Percentiles rank a stretch among this genome's conserved stretches.
Evolutionary conservation across 129 eudicot genomes (phyloP).

Genomic region (Pulicaria dysenterica): DNA sequence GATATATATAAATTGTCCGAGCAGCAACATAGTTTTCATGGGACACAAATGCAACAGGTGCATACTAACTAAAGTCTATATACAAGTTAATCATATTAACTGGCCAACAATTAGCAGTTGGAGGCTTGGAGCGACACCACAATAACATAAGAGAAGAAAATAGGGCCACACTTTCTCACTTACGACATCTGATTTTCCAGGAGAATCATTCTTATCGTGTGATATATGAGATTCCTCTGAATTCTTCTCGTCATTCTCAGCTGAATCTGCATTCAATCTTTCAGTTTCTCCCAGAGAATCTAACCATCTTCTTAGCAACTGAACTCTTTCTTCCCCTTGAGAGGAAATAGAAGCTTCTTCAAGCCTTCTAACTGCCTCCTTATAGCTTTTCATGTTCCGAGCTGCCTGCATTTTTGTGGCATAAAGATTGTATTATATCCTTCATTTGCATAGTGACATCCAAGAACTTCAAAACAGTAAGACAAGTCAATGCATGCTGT

Average conservation of each 20-base stretch:
- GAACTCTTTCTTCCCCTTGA: conserved; percentile 74
- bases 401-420: conserved; percentile 38
- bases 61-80: conserved; percentile 8
- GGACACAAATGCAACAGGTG: neutral
- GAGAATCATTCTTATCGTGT: conserved; percentile 39
- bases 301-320: conserved; percentile 74
- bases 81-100: neutral
- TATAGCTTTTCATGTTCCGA: conserved; percentile 54
- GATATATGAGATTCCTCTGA: conserved; percentile 32
- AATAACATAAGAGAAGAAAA: conserved; percentile 6
- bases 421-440: conserved; percentile 1
- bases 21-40: too few relatives aligned
- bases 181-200: conserved; percentile 57
- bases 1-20: too few relatives aligned
- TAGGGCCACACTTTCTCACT: conserved; percentile 22
- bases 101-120: neutral
- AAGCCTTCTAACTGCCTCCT: conserved; percentile 57
- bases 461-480: conserved; percentile 8
- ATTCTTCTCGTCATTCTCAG: conserved; percentile 32
- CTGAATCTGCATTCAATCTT: conserved; percentile 41
- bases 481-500: neutral
- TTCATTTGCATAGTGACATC: conserved; percentile 15
- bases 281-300: conserved; percentile 59
- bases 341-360: conserved; percentile 75
- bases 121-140: conserved; percentile 8